Conservation (phyloP, 1,139 yeast species). For the Suhomyces yuchorum region DNA sequence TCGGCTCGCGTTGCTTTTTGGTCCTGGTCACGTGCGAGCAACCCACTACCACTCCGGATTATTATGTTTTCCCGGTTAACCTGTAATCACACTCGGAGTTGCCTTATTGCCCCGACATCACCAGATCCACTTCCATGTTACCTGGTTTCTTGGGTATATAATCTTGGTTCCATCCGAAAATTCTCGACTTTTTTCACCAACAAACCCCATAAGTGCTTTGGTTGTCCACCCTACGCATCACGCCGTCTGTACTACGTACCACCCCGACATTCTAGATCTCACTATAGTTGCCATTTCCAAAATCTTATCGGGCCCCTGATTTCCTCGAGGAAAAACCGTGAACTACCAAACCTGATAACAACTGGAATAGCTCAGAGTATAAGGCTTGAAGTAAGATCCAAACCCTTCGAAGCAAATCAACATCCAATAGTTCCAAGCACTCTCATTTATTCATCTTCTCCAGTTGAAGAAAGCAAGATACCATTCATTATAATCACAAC, state of each 20-base stretch:
- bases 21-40: not conserved
- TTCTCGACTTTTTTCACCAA: not conserved
- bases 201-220: not conserved
- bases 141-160: not conserved
- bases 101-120: conserved; percentile 1
- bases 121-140: conserved; percentile 1
- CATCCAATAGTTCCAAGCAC: too few species aligned
- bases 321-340: not conserved
- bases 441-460: too few species aligned
- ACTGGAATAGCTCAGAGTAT: too few species aligned
- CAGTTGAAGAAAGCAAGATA: too few species aligned
- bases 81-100: conserved; percentile 4
- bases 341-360: not conserved
- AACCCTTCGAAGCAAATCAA: too few species aligned
- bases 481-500: too few species aligned
- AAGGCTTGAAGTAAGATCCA: too few species aligned
- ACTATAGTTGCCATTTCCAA: not conserved
- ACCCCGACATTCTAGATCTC: not conserved
- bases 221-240: not conserved
- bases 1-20: not conserved
- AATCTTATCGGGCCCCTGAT: not conserved
- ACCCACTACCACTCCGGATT: conserved; percentile 2
- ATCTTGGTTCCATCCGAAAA: not conserved
- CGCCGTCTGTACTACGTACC: not conserved
- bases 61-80: conserved; percentile 6